Evolutionary conservation across 805 yeast genomes (phyloP).

Genomic region (Zygosaccharomyces gambellarensis): DNA sequence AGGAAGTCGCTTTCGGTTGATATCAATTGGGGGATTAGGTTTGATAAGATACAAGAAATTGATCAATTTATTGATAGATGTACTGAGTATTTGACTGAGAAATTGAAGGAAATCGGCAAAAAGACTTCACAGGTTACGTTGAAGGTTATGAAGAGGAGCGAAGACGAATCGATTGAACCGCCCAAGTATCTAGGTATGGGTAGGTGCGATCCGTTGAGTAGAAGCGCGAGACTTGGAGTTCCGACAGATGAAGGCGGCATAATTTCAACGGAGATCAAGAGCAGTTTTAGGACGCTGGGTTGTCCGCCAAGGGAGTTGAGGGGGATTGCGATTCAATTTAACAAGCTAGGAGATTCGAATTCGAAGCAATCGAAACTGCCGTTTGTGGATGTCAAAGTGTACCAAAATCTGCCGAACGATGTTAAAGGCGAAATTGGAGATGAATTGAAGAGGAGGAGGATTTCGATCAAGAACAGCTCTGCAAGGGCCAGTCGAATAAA

Average conservation of each 20-base stretch:
- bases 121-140: conserved; percentile 57
- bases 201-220: conserved; percentile 57
- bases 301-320: conserved; percentile 66
- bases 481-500: conserved; percentile 3
- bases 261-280: conserved; percentile 55
- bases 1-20: conserved; percentile 83
- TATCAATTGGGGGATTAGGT: conserved; percentile 86
- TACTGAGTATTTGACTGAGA: conserved; percentile 51
- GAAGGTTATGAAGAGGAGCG: conserved; percentile 59
- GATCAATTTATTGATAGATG: conserved; percentile 58
- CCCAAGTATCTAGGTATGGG: conserved; percentile 86
- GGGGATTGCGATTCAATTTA: conserved; percentile 71
- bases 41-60: conserved; percentile 54
- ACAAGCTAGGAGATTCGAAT: conserved; percentile 44
- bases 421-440: conserved; percentile 15
- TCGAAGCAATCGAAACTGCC: conserved; percentile 35
- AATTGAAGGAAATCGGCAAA: conserved; percentile 46
- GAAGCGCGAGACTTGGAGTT: conserved; percentile 54
- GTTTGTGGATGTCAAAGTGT: conserved; percentile 20
- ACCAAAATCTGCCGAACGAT: conserved; percentile 13
- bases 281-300: conserved; percentile 50
- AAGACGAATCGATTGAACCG: conserved; percentile 67
- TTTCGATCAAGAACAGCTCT: conserved; percentile 5
- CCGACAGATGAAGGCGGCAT: conserved; percentile 57
- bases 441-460: conserved; percentile 16